These are phyloP conservation scores for Trametes cingulata DNA, from an alignment of 768 basidiomycete genomes.

Conservation along the genomic window DNA sequence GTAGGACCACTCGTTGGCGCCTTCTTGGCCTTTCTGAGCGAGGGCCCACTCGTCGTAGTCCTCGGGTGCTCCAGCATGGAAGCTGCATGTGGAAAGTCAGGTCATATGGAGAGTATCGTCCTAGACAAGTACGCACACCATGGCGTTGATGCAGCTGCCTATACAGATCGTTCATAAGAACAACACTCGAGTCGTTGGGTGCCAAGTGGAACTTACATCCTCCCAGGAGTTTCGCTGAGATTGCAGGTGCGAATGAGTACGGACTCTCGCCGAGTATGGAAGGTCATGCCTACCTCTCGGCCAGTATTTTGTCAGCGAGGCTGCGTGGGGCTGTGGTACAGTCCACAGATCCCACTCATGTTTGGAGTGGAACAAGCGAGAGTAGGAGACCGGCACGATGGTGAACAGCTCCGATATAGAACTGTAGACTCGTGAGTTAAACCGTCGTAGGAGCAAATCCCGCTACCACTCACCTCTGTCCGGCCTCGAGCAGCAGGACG, in stretches of 20 bases:
- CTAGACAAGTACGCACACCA: conserved; percentile 35
- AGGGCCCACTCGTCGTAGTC: conserved; percentile 70
- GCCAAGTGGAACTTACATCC: conserved; percentile 52
- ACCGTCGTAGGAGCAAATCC: too few relatives aligned
- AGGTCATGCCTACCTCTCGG: conserved; percentile 53
- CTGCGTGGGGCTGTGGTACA: conserved; percentile 53
- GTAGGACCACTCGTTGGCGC: conserved; percentile 63
- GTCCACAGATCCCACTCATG: conserved; percentile 59
- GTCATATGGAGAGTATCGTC: neutral
- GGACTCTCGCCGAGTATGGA: too few relatives aligned
- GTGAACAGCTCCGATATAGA: conserved; percentile 11
- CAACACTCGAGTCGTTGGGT: neutral
- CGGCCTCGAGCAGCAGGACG: conserved; percentile 61
- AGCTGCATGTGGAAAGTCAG: conserved; percentile 24
- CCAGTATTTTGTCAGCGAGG: conserved; percentile 53
- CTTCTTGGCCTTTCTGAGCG: conserved; percentile 40
- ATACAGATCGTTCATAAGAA: neutral
- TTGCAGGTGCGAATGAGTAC: neutral
- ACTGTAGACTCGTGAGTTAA: neutral
- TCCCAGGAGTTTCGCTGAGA: conserved; percentile 63
- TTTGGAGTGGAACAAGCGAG: conserved; percentile 43
- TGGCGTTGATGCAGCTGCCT: conserved; percentile 69
- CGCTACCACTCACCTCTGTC: conserved; percentile 52
- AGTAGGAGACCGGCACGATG: conserved; percentile 23
- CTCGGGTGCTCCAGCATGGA: conserved; percentile 62